phyloP scores from a whole-genome alignment of 257 asterid genomes.

The Plectranthus barbatus region DNA sequence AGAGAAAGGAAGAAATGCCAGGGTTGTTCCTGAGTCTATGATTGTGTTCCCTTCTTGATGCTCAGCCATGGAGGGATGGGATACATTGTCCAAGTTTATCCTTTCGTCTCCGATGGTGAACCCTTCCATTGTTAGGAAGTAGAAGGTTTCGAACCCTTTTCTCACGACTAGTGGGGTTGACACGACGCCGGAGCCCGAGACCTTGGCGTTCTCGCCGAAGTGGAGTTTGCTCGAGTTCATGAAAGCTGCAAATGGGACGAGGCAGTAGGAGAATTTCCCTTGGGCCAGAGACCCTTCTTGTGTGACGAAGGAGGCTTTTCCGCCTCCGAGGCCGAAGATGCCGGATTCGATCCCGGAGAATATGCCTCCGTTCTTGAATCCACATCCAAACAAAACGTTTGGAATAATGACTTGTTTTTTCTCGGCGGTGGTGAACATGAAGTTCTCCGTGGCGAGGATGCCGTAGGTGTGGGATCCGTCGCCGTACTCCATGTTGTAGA shows the following conservation, averaged over 20 bases:
- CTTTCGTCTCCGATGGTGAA: constrained; percentile 10
- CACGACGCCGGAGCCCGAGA: constrained; percentile 13
- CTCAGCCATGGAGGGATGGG: neutral
- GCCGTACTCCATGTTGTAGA: neutral
- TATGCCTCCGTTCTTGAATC: constrained; percentile 11
- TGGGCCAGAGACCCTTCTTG: constrained; percentile 13
- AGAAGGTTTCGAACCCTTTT: neutral
- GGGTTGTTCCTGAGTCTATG: constrained; percentile 40
- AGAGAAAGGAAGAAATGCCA: neutral
- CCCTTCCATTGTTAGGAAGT: constrained; percentile 16
- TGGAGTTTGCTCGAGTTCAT: constrained; percentile 12
- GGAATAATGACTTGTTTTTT: neutral
- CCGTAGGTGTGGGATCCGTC: constrained; percentile 18
- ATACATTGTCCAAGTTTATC: neutral
- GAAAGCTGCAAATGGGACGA: neutral
- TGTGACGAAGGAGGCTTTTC: constrained; percentile 16
- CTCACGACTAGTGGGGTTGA: constrained; percentile 12
- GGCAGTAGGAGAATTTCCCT: constrained; percentile 35
- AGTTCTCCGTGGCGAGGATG: constrained; percentile 10
- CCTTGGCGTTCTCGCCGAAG: constrained; percentile 22
- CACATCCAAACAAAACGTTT: constrained; percentile 27
- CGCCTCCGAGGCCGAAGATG: constrained; percentile 39
- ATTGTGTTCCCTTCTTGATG: constrained; percentile 25
- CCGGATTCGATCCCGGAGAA: constrained; percentile 17
- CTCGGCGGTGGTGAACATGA: constrained; percentile 3